Percentiles rank a stretch among this genome's conserved stretches.
These are phyloP conservation scores for Fusarium sp. DNA, from an alignment of 2,329 filamentous ascomycete species.

Conservation along the genomic window DNA sequence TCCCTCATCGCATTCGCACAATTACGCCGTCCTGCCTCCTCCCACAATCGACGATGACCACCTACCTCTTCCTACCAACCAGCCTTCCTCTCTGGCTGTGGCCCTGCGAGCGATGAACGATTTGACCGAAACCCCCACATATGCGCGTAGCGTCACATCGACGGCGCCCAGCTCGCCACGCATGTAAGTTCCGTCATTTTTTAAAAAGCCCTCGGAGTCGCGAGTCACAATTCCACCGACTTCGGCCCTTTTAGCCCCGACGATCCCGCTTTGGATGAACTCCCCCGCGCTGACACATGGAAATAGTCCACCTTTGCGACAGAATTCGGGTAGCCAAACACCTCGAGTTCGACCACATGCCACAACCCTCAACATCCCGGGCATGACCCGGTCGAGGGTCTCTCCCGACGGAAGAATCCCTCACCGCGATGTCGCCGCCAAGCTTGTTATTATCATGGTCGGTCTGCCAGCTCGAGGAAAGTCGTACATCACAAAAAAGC, in stretches of 20 bases:
- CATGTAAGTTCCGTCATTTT: constrained; percentile 60
- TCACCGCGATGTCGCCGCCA: constrained; percentile 92
- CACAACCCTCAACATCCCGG: constrained; percentile 96
- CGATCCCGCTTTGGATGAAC: constrained; percentile 27
- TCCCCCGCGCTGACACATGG: constrained; percentile 35
- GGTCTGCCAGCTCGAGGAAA: constrained; percentile 95
- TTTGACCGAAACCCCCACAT: constrained; percentile 65
- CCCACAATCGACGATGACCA: constrained; percentile 49
- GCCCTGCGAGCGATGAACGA: constrained; percentile 59
- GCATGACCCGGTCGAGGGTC: constrained; percentile 93
- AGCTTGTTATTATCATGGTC: constrained; percentile 98
- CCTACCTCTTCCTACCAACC: constrained; percentile 43
- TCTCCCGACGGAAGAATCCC: constrained; percentile 96
- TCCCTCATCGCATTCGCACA: constrained; percentile 47
- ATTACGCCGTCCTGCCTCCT: constrained; percentile 51
- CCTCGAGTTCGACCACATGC: constrained; percentile 85
- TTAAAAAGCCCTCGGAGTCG: constrained; percentile 20
- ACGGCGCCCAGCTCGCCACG: constrained; percentile 70
- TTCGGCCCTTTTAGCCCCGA: constrained; percentile 40
- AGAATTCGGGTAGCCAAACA: constrained; percentile 81
- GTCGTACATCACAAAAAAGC: constrained; percentile 98
- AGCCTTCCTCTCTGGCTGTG: constrained; percentile 53
- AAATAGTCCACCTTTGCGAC: constrained; percentile 73
- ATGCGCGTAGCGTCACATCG: constrained; percentile 68
- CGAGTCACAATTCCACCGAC: constrained; percentile 36